Evolutionary conservation across 306 rosid genomes (phyloP).

Genomic region (Acacia confusa): DNA sequence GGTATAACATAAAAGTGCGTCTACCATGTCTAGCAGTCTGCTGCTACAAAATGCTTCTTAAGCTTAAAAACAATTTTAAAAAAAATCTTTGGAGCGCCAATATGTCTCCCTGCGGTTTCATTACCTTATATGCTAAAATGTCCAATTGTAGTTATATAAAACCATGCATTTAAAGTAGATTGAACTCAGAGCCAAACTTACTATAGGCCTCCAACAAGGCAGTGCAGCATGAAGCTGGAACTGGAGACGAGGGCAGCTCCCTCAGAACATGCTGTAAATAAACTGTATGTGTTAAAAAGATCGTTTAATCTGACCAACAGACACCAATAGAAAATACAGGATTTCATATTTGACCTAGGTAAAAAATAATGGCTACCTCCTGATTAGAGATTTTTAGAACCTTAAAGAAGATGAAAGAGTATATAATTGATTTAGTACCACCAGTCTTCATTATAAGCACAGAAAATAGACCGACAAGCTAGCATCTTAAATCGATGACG

Average conservation of each 20-base stretch:
- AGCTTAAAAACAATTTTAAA: background rate
- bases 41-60: background rate
- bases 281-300: slow-evolving; percentile 9
- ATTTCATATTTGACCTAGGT: background rate
- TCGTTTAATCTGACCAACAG: background rate
- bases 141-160: background rate
- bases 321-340: background rate
- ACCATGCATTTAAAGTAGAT: background rate
- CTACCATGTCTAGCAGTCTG: background rate
- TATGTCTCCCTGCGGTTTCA: background rate
- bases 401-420: slow-evolving; percentile 6
- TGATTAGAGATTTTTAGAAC: background rate
- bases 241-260: slow-evolving; percentile 81
- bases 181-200: slow-evolving; percentile 37
- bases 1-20: background rate
- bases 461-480: background rate
- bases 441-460: background rate
- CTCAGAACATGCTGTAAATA: slow-evolving; percentile 67
- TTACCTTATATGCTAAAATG: background rate
- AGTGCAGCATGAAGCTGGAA: slow-evolving; percentile 81
- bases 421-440: background rate
- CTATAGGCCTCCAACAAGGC: slow-evolving; percentile 77
- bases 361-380: background rate
- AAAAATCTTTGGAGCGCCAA: background rate
- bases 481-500: background rate